Evolutionary conservation across 441 rosid genomes (phyloP), one percentile per base, ranked within the genome.

Genomic region (Populus hybrid): DNA sequence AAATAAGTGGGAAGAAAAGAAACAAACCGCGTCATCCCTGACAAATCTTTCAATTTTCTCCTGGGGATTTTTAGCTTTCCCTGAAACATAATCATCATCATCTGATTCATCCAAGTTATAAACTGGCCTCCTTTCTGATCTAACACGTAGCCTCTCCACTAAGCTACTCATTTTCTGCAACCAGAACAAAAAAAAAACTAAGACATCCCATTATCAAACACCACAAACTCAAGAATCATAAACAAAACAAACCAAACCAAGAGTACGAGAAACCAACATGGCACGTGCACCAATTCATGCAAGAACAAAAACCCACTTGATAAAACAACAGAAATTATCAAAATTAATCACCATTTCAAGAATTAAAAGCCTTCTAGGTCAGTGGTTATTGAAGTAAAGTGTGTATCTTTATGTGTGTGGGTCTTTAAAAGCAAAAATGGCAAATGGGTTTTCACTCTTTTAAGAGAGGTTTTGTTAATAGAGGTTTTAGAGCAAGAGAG

Each of bases 101-200:
- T 97, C 99, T 7, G 99, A 97, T 38, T 97, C 99, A 86, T 93
- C 98, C 28, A 94, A 76, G 83, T 86, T 90, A 79, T 94, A 94
- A 81, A 93, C 70, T 23, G 99, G 99, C 85, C 75, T 95, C 80
- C 95, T 85, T 73, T 93, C 98, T 40, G 98, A 88, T 85, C 99
- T 83, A 68, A 85, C 88, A n/a, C 99, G 96, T 23, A 97, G 94
- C 90, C 98, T 88, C 90, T 97, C 99, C 42, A 90, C 99, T 84
- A 97, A 88, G 89, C 99, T 97, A 87, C 98, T 97, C 99, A 97
- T 97, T 35, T 86, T 85, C 96, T 93, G 88, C 84, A 83, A 82
- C n/a, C 30, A 28, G 16, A 35, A 54, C 64, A 54, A 23, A 76
- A 76, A 57, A 11, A 46, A 23, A 18, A 67, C 70, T 10, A 16